These are phyloP conservation scores for Symmetrospora coprosmae DNA, from an alignment of 768 basidiomycete species.

Conservation along the genomic window DNA sequence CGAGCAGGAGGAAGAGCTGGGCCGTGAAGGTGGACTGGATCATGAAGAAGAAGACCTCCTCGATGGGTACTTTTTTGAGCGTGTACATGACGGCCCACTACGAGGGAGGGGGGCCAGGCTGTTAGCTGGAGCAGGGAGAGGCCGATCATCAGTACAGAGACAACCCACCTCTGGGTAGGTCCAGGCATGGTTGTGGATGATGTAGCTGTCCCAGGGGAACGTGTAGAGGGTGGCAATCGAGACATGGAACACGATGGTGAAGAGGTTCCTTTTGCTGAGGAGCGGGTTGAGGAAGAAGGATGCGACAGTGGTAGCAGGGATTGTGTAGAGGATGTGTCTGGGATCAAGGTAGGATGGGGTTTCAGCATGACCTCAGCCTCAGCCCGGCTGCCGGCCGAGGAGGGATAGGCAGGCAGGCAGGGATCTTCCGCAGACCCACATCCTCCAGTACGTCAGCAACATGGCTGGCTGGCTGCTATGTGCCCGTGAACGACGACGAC, in stretches of 20 bases:
- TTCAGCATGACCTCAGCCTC: background rate
- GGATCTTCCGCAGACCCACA: background rate
- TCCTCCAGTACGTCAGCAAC: conserved; percentile 21
- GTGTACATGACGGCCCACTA: conserved; percentile 16
- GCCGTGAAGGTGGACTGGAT: conserved; percentile 19
- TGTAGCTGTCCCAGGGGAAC: conserved; percentile 21
- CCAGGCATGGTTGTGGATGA: conserved; percentile 21
- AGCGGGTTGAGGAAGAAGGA: conserved; percentile 10
- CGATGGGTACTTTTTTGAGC: conserved; percentile 8
- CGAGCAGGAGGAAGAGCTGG: conserved; percentile 1
- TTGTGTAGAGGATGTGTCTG: conserved; percentile 17
- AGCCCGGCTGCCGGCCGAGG: background rate
- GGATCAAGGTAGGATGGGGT: background rate
- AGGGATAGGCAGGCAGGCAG: background rate
- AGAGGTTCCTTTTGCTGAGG: conserved; percentile 15
- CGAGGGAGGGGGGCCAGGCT: background rate
- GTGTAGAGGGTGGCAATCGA: conserved; percentile 5
- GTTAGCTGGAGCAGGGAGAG: too few relatives aligned
- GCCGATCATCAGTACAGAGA: too few relatives aligned
- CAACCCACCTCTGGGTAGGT: conserved; percentile 4
- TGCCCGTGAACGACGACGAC: too few relatives aligned
- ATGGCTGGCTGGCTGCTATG: too few relatives aligned
- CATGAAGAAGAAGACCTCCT: conserved; percentile 21
- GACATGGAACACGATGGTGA: conserved; percentile 18
- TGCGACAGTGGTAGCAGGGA: conserved; percentile 4